Evolutionary conservation across 2,329 filamentous ascomycete species (phyloP).

Genomic region (Phyllosticta citribraziliensis): DNA sequence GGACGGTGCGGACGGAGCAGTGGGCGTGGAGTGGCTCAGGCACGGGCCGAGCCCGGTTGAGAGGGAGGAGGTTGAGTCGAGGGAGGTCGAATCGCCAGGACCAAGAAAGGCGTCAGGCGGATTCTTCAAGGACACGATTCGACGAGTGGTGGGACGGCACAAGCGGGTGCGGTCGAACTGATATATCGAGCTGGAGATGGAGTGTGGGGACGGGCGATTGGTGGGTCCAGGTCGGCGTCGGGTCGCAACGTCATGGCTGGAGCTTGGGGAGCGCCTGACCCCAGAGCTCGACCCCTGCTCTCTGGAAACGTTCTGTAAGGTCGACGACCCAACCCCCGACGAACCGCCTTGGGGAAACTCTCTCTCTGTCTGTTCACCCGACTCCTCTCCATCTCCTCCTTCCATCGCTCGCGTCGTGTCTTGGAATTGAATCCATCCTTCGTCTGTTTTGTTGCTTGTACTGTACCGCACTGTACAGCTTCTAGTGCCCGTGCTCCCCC

Average conservation of each 20-base stretch:
- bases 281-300: neutral
- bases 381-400: neutral
- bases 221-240: neutral
- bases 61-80: neutral
- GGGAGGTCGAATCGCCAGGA: neutral
- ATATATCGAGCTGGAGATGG: neutral
- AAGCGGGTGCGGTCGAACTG: neutral
- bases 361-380: neutral
- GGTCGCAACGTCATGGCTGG: neutral
- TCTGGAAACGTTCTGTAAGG: neutral
- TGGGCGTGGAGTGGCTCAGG: constrained; percentile 16
- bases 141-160: neutral
- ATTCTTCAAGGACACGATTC: neutral
- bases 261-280: neutral
- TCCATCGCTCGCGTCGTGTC: neutral
- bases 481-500: neutral
- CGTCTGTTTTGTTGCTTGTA: neutral
- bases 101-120: neutral
- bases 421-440: neutral
- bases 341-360: neutral
- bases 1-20: neutral
- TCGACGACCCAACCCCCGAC: neutral
- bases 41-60: constrained; percentile 22
- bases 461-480: neutral
- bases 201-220: neutral